These are phyloP conservation scores for Xylariales sp. DNA, from an alignment of 2,329 filamentous ascomycete species.

Conservation along the genomic window DNA sequence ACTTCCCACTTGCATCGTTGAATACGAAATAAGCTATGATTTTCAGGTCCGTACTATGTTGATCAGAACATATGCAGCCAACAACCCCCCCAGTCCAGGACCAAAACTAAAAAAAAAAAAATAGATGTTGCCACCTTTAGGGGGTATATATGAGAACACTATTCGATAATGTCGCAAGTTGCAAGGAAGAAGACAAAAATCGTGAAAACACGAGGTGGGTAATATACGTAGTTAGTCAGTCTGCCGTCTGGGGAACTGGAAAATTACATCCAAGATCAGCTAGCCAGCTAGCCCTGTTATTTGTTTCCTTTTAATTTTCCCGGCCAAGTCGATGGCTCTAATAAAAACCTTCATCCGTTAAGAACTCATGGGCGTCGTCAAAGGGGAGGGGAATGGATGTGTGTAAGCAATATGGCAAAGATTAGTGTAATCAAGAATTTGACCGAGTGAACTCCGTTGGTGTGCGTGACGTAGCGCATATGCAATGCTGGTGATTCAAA, in stretches of 20 bases:
- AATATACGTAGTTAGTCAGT: slow-evolving; percentile 7
- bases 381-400: slow-evolving; percentile 13
- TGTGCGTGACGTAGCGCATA: slow-evolving; percentile 35
- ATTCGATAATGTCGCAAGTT: slow-evolving; percentile 16
- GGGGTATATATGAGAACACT: slow-evolving; percentile 32
- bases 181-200: slow-evolving; percentile 12
- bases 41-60: slow-evolving; percentile 2
- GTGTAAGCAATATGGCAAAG: slow-evolving; percentile 38
- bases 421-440: slow-evolving; percentile 37
- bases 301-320: slow-evolving; percentile 8
- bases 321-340: slow-evolving; percentile 20
- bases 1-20: slow-evolving; percentile 1
- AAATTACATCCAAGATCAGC: slow-evolving; percentile 29
- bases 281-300: slow-evolving; percentile 34
- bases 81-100: slow-evolving; percentile 25
- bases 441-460: slow-evolving; percentile 37
- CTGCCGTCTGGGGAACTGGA: neutral
- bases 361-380: slow-evolving; percentile 25
- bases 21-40: slow-evolving; percentile 22
- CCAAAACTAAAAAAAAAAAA: slow-evolving; percentile 21
- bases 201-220: slow-evolving; percentile 16
- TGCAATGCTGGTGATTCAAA: slow-evolving; percentile 33
- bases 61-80: slow-evolving; percentile 16
- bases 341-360: slow-evolving; percentile 23
- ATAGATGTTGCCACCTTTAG: slow-evolving; percentile 35